Evolutionary conservation across 306 rosid species (phyloP).

Genomic region (Lathyrus sativus): DNA sequence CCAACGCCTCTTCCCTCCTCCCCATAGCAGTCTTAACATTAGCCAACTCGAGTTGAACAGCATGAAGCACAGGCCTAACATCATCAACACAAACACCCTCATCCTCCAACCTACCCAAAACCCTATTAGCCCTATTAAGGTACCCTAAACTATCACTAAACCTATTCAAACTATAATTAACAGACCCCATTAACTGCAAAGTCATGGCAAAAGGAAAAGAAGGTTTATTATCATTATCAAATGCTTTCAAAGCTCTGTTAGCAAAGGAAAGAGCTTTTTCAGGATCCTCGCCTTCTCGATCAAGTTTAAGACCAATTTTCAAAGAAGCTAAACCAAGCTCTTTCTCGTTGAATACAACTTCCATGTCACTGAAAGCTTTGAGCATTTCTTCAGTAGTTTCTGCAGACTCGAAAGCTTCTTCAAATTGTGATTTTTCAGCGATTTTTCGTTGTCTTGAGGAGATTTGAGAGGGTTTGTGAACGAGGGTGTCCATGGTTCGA

Average conservation of each 20-base stretch:
- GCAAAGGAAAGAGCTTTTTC: slow-evolving; percentile 70
- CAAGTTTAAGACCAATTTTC: slow-evolving; percentile 82
- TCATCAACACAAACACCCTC: slow-evolving; percentile 57
- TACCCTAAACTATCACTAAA: slow-evolving; percentile 82
- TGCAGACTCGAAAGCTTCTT: slow-evolving; percentile 81
- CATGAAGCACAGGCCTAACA: slow-evolving; percentile 78
- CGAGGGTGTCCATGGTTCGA: slow-evolving; percentile 60
- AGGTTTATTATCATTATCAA: slow-evolving; percentile 58
- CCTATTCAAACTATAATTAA: slow-evolving; percentile 66
- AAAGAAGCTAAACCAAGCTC: slow-evolving; percentile 82
- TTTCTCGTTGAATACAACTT: slow-evolving; percentile 57
- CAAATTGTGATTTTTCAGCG: slow-evolving; percentile 63
- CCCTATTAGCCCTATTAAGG: slow-evolving; percentile 78
- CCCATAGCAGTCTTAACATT: slow-evolving; percentile 90
- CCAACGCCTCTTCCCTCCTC: slow-evolving; percentile 91
- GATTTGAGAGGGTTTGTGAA: slow-evolving; percentile 49
- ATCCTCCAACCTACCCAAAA: slow-evolving; percentile 62
- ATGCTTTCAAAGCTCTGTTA: slow-evolving; percentile 63
- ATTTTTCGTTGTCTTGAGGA: slow-evolving; percentile 71
- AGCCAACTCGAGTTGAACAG: slow-evolving; percentile 79
- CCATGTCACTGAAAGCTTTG: slow-evolving; percentile 68
- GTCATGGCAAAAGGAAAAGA: slow-evolving; percentile 75
- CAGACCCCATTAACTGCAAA: slow-evolving; percentile 83
- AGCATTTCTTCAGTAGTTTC: slow-evolving; percentile 65
- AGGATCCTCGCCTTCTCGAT: slow-evolving; percentile 88